phyloP scores from a whole-genome alignment of 1,139 yeast genomes.

The Protomyces macrosporus region DNA sequence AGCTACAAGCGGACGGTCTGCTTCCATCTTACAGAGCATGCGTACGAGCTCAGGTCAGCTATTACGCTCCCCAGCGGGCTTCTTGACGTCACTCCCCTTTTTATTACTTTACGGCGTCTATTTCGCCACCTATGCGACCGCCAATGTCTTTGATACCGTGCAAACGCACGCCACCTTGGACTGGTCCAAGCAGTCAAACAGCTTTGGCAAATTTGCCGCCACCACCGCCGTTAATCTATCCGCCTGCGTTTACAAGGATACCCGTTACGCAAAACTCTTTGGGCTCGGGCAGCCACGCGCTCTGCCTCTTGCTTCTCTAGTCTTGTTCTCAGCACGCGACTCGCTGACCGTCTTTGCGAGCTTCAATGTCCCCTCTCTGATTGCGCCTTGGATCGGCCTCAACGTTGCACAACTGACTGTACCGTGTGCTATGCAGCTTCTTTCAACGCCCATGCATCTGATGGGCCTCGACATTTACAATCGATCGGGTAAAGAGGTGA shows the following conservation, averaged over 20 bases:
- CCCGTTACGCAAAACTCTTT: slow-evolving; percentile 23
- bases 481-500: not conserved
- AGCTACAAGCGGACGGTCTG: slow-evolving; percentile 23
- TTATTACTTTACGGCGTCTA: slow-evolving; percentile 22
- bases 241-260: slow-evolving; percentile 21
- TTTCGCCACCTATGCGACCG: slow-evolving; percentile 21
- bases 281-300: slow-evolving; percentile 23
- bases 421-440: slow-evolving; percentile 27
- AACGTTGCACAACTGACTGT: slow-evolving; percentile 25
- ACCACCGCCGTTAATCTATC: slow-evolving; percentile 23
- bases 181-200: slow-evolving; percentile 17
- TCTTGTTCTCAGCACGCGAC: slow-evolving; percentile 27
- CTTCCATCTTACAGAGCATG: slow-evolving; percentile 3
- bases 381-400: slow-evolving; percentile 26
- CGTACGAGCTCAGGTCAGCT: not conserved
- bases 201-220: slow-evolving; percentile 20
- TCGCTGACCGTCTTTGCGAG: slow-evolving; percentile 25
- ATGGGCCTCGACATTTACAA: slow-evolving; percentile 27
- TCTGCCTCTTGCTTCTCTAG: slow-evolving; percentile 9
- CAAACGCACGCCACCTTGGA: not conserved
- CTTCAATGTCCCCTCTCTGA: slow-evolving; percentile 26
- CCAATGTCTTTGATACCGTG: slow-evolving; percentile 23
- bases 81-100: slow-evolving; percentile 18
- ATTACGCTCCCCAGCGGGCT: not conserved
- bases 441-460: slow-evolving; percentile 28